Evolutionary conservation across 2,329 filamentous ascomycete species (phyloP), one percentile per base, ranked within the genome.

Genomic region (Aspergillus spinulosporus): DNA sequence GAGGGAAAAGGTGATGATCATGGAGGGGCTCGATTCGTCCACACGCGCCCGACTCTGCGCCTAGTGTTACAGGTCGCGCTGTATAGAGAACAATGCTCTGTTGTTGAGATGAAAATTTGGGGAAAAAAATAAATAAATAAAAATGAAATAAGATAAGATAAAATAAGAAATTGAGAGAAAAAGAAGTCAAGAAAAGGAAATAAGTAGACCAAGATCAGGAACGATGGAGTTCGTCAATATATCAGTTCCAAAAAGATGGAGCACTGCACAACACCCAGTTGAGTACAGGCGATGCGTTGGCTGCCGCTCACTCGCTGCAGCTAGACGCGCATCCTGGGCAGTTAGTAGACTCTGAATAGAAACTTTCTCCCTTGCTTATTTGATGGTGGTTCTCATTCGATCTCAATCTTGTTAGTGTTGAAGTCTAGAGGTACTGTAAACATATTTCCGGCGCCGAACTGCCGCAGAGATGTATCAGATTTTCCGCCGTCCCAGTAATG

Each of bases 1-100:
- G 29, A 47, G 44, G 14, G 26, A 28, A 31, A 42, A n/a, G 52
- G 55, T 21, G 49, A 58, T 14, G 47, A 47, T 50, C 52, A 47
- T 49, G 48, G 56, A 57, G 50, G 37, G 56, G 58, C 58, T 51
- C 54, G 48, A 62, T 62, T 62, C 60, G 58, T 48, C 45, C 26
- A 44, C 34, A 54, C 43, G 43, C 52, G 53, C 42, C 45, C 42
- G 56, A 49, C 21, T 42, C 65, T 64, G 62, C 68, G 66, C 67
- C 61, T 57, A 58, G 57, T 49, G 62, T 59, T 61, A 57, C 61
- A 58, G 68, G 66, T 68, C 64, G 53, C 50, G 48, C 43, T 44
- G 37, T 37, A 8, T 12, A 37, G 34, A 12, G 9, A 11, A 37
- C 11, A 37, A 37, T 37, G 4, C 34, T 21, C 21, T 21, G 21